Base-by-base conservation (phyloP, 2,329 filamentous ascomycete species). In the Zymoseptoria crescenta region DNA sequence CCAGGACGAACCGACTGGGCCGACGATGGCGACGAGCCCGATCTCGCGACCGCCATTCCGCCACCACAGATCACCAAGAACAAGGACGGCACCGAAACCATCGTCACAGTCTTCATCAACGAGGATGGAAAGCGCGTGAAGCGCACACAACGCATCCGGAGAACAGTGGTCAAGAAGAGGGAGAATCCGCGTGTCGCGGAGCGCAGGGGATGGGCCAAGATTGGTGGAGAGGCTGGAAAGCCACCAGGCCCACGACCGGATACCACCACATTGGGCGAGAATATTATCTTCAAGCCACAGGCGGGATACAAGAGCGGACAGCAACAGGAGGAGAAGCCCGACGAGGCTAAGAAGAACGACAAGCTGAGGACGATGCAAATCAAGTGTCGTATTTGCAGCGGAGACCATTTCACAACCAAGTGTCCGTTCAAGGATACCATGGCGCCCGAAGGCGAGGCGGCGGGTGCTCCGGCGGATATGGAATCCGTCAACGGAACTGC, bases 371-470 rank as follows among this genome's bases (percentile, higher is more conserved):
- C 96, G 81, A 96, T 96, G 85, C 95, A 96, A 81, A 95, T 99
- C 82, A 97, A 97, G 84, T 99, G 94, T 79, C 89, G 94, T 83
- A 97, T 99, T 75, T 99, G 94, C 81, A 89, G 87, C 74, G 94
- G 93, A 74, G 94, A 99, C 82, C 94, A 99, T 85, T 99, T 97
- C 83, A 99, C 94, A 49, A 93, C 93, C 68, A 88, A 94, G 76
- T 99, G 94, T 85, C 94, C 94, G 41, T 99, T 96, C 87, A 99
- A 97, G 82, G 94, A 97, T 75, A 99, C 93, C 70, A 96, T 99
- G 91, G 91, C 93, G 41, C 94, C 89, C 45, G 85, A 92, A 62
- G 77, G 78, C 65, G 78, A 77, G 64, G 67, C 69, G 16, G 73
- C 72, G 48, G 73, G 73, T 21, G 81, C 76, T 62, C 65, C 71